Evolutionary conservation across 2,329 filamentous ascomycete genomes (phyloP).

Genomic region (Paracorniculantispora psalliotae): DNA sequence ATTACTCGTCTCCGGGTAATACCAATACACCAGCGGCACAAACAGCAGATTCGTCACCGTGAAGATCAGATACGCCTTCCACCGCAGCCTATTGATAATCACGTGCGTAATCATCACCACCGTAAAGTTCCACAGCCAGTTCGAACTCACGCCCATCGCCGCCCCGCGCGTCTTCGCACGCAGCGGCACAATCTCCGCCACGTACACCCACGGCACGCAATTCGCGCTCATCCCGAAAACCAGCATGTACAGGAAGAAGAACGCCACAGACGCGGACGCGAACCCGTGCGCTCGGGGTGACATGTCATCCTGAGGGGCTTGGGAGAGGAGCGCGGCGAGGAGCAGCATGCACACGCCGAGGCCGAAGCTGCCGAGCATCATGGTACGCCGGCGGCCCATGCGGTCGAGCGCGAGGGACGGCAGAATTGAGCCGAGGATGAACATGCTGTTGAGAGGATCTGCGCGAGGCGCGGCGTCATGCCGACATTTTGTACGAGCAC

Average conservation of each 20-base stretch:
- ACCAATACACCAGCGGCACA: constrained; percentile 38
- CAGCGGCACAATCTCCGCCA: constrained; percentile 32
- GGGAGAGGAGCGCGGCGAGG: constrained; percentile 29
- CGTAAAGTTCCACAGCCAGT: constrained; percentile 33
- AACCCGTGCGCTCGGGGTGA: constrained; percentile 6
- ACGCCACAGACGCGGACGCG: constrained; percentile 28
- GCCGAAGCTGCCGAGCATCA: constrained; percentile 36
- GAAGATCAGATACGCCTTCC: constrained; percentile 50
- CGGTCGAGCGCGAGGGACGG: constrained; percentile 31
- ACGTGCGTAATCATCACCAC: constrained; percentile 49
- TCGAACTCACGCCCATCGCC: constrained; percentile 28
- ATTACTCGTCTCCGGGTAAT: constrained; percentile 49
- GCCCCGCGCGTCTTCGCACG: constrained; percentile 28
- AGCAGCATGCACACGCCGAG: constrained; percentile 33
- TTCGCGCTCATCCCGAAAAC: constrained; percentile 22
- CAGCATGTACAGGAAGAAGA: constrained; percentile 30
- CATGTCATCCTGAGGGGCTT: constrained; percentile 10
- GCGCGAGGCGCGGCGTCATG: constrained; percentile 24
- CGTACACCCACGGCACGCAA: constrained; percentile 34
- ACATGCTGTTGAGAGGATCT: constrained; percentile 34
- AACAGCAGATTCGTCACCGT: constrained; percentile 42
- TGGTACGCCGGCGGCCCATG: constrained; percentile 36
- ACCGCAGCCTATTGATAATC: constrained; percentile 41
- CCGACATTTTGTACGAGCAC: constrained; percentile 32
- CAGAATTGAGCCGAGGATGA: constrained; percentile 32